These are phyloP conservation scores for Collariella sp. DNA, from an alignment of 495 filamentous ascomycete species.

Conservation along the genomic window DNA sequence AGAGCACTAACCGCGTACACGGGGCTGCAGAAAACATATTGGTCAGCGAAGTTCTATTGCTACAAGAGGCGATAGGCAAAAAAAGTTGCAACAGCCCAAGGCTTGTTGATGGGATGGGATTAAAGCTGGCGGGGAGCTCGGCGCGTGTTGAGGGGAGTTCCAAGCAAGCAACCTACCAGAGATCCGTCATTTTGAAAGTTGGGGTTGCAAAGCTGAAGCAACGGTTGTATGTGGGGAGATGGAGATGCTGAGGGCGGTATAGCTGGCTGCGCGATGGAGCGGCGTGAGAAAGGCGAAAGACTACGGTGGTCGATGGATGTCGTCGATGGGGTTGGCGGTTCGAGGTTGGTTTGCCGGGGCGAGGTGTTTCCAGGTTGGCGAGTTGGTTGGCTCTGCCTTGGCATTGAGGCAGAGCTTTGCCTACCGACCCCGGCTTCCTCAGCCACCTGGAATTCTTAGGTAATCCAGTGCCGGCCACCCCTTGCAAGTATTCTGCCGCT, in stretches of 20 bases:
- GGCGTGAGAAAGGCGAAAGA: slow-evolving; percentile 9
- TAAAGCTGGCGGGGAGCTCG: slow-evolving; percentile 14
- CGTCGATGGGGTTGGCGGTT: slow-evolving; percentile 22
- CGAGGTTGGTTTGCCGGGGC: slow-evolving; percentile 23
- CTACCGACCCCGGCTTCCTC: slow-evolving; percentile 3
- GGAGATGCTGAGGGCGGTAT: slow-evolving; percentile 7
- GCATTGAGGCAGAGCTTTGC: slow-evolving; percentile 22
- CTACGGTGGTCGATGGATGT: slow-evolving; percentile 15
- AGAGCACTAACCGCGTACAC: slow-evolving; percentile 90
- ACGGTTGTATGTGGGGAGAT: slow-evolving; percentile 11
- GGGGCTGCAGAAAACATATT: slow-evolving; percentile 52
- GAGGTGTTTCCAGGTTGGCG: slow-evolving; percentile 38
- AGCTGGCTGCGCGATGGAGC: slow-evolving; percentile 16
- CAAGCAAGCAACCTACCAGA: slow-evolving; percentile 32
- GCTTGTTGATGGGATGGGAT: slow-evolving; percentile 20
- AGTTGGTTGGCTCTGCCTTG: slow-evolving; percentile 27
- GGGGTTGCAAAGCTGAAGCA: slow-evolving; percentile 25
- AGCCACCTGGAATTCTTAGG: slow-evolving; percentile 23
- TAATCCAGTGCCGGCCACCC: slow-evolving; percentile 22
- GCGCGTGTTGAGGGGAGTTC: slow-evolving; percentile 11
- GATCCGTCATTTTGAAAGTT: slow-evolving; percentile 36
- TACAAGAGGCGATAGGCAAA: neutral
- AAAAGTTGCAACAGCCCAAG: neutral
- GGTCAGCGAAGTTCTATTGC: slow-evolving; percentile 14
- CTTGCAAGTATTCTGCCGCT: slow-evolving; percentile 8